These are phyloP conservation scores for Candida tropicalis DNA, from an alignment of 1,139 yeast genomes.

Conservation along the genomic window DNA sequence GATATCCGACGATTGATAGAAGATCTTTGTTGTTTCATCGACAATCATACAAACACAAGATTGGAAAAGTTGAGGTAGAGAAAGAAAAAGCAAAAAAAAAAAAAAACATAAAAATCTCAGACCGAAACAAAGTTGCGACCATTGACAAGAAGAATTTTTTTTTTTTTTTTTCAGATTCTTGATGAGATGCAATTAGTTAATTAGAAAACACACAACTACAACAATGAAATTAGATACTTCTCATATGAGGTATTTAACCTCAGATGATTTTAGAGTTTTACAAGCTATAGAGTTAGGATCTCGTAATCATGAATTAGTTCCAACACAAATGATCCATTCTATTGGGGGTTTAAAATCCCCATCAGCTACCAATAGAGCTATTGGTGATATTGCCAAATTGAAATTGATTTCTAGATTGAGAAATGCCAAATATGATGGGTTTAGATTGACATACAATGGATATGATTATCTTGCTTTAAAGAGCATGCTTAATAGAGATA, in stretches of 20 bases:
- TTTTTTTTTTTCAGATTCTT: background rate
- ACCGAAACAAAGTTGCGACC: too few relatives aligned
- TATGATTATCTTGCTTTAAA: conserved; percentile 89
- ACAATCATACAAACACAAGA: too few relatives aligned
- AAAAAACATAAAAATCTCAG: too few relatives aligned
- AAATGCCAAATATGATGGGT: conserved; percentile 92
- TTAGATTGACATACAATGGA: conserved; percentile 83
- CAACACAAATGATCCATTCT: conserved; percentile 79
- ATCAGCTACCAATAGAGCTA: conserved; percentile 76
- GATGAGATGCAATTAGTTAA: background rate
- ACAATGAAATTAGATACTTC: conserved; percentile 87
- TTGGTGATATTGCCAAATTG: conserved; percentile 84
- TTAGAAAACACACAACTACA: background rate
- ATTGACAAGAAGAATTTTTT: too few relatives aligned
- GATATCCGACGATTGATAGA: background rate
- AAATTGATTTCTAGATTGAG: conserved; percentile 75
- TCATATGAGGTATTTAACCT: conserved; percentile 89
- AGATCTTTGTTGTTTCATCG: background rate
- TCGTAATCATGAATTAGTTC: conserved; percentile 91
- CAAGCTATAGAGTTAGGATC: conserved; percentile 92
- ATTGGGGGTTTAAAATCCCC: conserved; percentile 77
- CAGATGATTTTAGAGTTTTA: conserved; percentile 87
- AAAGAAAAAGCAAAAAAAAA: background rate
- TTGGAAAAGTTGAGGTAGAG: background rate
- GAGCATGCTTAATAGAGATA: conserved; percentile 72